phyloP scores from a whole-genome alignment of 2,329 filamentous ascomycete species.

The Diaporthe citriasiana region DNA sequence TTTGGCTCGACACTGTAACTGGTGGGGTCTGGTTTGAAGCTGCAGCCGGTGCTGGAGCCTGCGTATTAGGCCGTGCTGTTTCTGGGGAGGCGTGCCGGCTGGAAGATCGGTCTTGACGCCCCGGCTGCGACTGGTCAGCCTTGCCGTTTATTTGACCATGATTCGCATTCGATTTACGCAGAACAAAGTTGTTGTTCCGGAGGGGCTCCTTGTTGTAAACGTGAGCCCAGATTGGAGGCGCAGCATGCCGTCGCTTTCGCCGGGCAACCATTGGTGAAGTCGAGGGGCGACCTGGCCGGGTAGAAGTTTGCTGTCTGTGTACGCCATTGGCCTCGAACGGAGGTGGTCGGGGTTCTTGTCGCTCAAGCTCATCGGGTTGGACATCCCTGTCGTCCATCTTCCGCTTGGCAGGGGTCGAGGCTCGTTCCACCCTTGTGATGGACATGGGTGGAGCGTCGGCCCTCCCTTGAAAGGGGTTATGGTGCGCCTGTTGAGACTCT shows the following conservation, averaged over 20 bases:
- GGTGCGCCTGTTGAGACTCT: constrained; percentile 45
- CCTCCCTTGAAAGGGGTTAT: constrained; percentile 42
- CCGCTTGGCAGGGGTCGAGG: constrained; percentile 60
- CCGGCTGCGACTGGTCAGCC: constrained; percentile 44
- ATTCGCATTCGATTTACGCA: constrained; percentile 53
- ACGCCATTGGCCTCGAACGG: constrained; percentile 65
- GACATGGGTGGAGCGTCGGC: constrained; percentile 45
- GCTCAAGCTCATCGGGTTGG: constrained; percentile 66
- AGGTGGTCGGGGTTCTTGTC: constrained; percentile 61
- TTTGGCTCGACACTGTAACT: constrained; percentile 40
- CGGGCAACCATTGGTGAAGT: constrained; percentile 52
- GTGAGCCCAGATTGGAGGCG: constrained; percentile 65
- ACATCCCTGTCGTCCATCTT: constrained; percentile 65
- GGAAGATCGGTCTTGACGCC: constrained; percentile 46
- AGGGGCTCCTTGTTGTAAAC: constrained; percentile 55
- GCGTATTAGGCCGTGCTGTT: constrained; percentile 52
- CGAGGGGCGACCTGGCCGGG: constrained; percentile 47
- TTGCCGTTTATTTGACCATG: constrained; percentile 57
- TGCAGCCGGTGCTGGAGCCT: constrained; percentile 42
- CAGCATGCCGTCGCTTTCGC: constrained; percentile 56
- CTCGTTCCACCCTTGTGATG: constrained; percentile 48
- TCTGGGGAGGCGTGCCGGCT: constrained; percentile 66
- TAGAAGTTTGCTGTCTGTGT: constrained; percentile 43
- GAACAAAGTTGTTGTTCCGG: constrained; percentile 60
- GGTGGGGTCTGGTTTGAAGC: constrained; percentile 45